A percentile compares a stretch with the other conserved stretches of the same genome.
phyloP scores from a whole-genome alignment of 768 basidiomycete genomes.

The Pholiota conissans region DNA sequence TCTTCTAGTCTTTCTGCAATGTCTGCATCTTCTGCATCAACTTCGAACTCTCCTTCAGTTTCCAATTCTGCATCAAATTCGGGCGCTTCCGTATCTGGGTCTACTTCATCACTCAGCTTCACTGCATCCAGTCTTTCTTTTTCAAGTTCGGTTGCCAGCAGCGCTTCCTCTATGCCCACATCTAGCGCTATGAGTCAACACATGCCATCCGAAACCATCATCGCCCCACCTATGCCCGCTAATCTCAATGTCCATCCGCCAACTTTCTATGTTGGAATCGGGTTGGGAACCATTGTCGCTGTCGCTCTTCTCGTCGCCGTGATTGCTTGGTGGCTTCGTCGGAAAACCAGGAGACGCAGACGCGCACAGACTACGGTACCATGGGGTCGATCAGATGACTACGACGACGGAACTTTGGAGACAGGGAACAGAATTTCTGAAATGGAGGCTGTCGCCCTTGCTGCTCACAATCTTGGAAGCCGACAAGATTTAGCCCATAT shows the following conservation, averaged over 20 bases:
- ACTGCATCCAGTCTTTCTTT: background rate
- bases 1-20: background rate
- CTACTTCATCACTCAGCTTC: background rate
- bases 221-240: conserved; percentile 8
- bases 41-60: background rate
- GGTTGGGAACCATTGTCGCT: conserved; percentile 46
- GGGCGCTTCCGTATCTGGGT: background rate
- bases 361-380: conserved; percentile 36
- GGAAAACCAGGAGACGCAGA: conserved; percentile 34
- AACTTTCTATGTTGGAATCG: conserved; percentile 50
- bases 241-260: conserved; percentile 30
- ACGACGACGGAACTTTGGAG: conserved; percentile 24
- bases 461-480: conserved; percentile 23
- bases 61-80: background rate
- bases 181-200: conserved; percentile 4
- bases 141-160: background rate
- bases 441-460: conserved; percentile 22
- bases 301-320: conserved; percentile 45
- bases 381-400: conserved; percentile 28
- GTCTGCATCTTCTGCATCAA: background rate
- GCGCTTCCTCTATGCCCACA: background rate
- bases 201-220: conserved; percentile 12
- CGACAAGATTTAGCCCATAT: conserved; percentile 24
- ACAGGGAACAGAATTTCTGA: conserved; percentile 18
- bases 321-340: conserved; percentile 49